These are phyloP conservation scores for Kwoniella europaea DNA, from an alignment of 768 basidiomycete genomes.

Conservation along the genomic window DNA sequence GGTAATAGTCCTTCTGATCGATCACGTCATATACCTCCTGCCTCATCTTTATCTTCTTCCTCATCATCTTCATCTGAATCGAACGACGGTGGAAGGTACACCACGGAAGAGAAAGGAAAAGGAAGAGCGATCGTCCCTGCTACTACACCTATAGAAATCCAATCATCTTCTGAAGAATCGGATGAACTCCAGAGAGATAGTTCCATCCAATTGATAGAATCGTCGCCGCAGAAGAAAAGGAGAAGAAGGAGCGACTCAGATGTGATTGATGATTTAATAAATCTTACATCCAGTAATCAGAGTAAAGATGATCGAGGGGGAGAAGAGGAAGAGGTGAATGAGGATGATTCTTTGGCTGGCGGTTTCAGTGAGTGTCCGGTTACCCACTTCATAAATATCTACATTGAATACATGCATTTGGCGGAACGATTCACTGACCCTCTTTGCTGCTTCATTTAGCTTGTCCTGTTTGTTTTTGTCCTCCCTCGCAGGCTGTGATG, in stretches of 20 bases:
- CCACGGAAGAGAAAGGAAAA: slow-evolving; percentile 38
- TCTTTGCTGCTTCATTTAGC: slow-evolving; percentile 19
- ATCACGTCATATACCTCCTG: background rate
- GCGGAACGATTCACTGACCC: background rate
- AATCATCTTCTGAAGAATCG: slow-evolving; percentile 13
- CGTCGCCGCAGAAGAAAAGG: slow-evolving; percentile 13
- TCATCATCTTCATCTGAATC: background rate
- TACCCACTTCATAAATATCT: too few relatives aligned
- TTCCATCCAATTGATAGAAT: slow-evolving; percentile 2
- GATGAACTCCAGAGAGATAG: background rate
- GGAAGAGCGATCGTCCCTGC: slow-evolving; percentile 25
- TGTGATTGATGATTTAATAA: background rate
- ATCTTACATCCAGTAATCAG: background rate
- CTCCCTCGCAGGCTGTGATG: slow-evolving; percentile 37
- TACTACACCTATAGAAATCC: slow-evolving; percentile 20
- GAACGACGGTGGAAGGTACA: slow-evolving; percentile 18
- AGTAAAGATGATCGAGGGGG: slow-evolving; percentile 6
- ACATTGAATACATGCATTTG: background rate
- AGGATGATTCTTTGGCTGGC: slow-evolving; percentile 16
- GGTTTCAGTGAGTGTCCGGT: slow-evolving; percentile 35
- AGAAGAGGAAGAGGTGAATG: slow-evolving; percentile 3
- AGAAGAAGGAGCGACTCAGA: slow-evolving; percentile 16
- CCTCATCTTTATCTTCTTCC: slow-evolving; percentile 7
- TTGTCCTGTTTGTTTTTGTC: slow-evolving; percentile 48
- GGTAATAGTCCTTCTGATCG: background rate